Base-by-base conservation (phyloP, 768 basidiomycete genomes). In the Pleurotus citrinopileatus region DNA sequence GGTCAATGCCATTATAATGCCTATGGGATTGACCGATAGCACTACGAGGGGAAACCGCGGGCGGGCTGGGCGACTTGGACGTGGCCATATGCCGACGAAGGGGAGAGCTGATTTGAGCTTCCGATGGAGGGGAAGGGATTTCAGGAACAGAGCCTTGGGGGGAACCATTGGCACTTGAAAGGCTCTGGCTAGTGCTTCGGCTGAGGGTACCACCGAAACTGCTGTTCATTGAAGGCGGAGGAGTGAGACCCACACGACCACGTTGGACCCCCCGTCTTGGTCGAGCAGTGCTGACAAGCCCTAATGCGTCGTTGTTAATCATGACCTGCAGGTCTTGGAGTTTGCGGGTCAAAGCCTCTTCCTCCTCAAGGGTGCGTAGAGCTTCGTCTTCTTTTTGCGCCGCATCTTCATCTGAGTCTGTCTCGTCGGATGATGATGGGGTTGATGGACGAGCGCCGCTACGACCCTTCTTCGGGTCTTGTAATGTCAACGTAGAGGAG, bases 101-200 rank as follows among this genome's bases (percentile, higher is more conserved):
- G 0, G 81, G 83, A 3, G 82, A 74, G 54, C 78, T 76, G 4
- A 73, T 72, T 48, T 79, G 80, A 17, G 83, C 78, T 42, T 83
- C 78, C 15, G 79, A 65, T 6, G 84, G 76, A 17, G 87, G 84
- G 0, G 90, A 91, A 0, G 90, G 84, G 22, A 93, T 91, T 13
- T 89, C 88, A 1, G 88, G 89, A 29, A 91, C 87, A 0, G 91
- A 93, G 15, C 84, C 85, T 43, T 80, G 87, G 1, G 86, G 86
- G 17, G 91, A 91, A 37, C 17, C 38, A 57, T 82, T 81, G 10
- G 82, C 71, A 64, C 86, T 87, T 3, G 89, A 90, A 7, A 89
- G 74, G 61, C 89, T 91, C 55, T 86, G 87, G 57, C 86, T 87
- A 19, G 78, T 74, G 60, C 80, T 80, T 57, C 71, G 73, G 60